Evolutionary conservation across 306 rosid species (phyloP), one percentile per base, ranked within the genome.

Genomic region (Mimosa bimucronata): DNA sequence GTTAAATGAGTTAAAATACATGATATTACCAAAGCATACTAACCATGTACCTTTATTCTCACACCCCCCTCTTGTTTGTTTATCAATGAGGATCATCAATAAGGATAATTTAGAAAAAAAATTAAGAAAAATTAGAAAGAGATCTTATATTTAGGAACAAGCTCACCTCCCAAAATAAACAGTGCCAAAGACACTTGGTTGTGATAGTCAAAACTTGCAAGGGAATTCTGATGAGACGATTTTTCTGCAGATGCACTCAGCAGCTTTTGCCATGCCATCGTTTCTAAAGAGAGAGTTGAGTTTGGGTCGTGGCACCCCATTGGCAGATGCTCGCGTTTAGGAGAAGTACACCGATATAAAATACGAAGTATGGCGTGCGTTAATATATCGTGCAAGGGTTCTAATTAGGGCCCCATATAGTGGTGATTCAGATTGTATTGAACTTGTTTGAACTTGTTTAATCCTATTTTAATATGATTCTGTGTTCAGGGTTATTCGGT

Each of bases 231-330:
- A 77, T 13, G 48, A 50, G 2, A 16, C 5, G 9, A 2, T 76
- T 65, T n/a, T 41, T 21, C 13, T 86, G 77, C 91, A 94, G 98
- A 83, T 94, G 87, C 98, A 94, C 83, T 70, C 82, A 4, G 98
- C 98, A 71, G 98, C 98, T 69, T 91, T 92, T 88, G 93, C 92
- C 21, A 83, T 93, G 90, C 98, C 98, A 44, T 16, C 90, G 52
- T 91, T 93, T 79, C 67, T 93, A 86, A 91, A 81, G 87, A 88
- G 87, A 88, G 98, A 91, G 83, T 89, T 89, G 84, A 83, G 87
- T 42, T 77, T 73, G 40, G 83, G 86, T 61, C 66, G 78, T 5
- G 86, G 58, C 21, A 28, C 45, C 73, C 70, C 26, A 4, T 62
- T 67, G 4, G 71, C 74, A 76, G 50, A 64, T 46, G 52, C 11